phyloP scores from a whole-genome alignment of 2,329 filamentous ascomycete genomes.

The Mollisia scopiformis region DNA sequence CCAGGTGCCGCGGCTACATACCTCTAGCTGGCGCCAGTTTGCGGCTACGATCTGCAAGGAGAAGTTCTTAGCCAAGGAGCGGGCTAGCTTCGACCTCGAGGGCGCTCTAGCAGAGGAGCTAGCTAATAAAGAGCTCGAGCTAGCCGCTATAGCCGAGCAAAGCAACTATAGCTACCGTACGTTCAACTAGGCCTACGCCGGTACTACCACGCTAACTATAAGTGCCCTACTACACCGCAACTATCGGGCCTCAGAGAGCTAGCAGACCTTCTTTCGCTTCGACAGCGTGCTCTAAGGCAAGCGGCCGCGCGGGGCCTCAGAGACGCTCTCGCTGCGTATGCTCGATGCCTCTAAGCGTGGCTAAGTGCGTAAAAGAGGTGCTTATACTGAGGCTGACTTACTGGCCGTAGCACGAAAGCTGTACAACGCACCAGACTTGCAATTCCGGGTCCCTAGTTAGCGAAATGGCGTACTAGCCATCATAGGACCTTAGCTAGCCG shows the following conservation, averaged over 20 bases:
- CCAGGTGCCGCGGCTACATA: conserved; percentile 12
- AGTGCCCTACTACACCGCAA: conserved; percentile 11
- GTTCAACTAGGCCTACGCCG: conserved; percentile 14
- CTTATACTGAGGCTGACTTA: no score
- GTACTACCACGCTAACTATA: conserved; percentile 10
- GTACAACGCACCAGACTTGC: conserved; percentile 5
- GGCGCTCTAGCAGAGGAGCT: neutral
- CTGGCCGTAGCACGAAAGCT: conserved; percentile 7
- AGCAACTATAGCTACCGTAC: conserved; percentile 14
- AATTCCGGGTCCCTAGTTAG: conserved; percentile 11
- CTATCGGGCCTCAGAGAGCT: conserved; percentile 13
- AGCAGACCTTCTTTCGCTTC: conserved; percentile 14
- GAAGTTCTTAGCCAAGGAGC: conserved; percentile 17
- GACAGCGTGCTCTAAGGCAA: conserved; percentile 12
- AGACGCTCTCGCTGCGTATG: conserved; percentile 10
- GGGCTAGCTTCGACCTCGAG: conserved; percentile 18
- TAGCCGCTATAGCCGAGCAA: conserved; percentile 8
- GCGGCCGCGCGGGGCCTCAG: neutral
- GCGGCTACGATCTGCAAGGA: conserved; percentile 13
- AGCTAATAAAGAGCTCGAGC: conserved; percentile 1
- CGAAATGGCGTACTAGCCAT: conserved; percentile 13
- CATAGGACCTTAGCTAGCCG: conserved; percentile 4
- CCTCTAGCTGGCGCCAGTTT: conserved; percentile 7
- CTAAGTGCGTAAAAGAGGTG: conserved; percentile 5
- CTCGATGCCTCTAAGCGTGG: conserved; percentile 8